Base-by-base conservation (phyloP, 2,329 filamentous ascomycete genomes). In the Claviceps citrina region DNA sequence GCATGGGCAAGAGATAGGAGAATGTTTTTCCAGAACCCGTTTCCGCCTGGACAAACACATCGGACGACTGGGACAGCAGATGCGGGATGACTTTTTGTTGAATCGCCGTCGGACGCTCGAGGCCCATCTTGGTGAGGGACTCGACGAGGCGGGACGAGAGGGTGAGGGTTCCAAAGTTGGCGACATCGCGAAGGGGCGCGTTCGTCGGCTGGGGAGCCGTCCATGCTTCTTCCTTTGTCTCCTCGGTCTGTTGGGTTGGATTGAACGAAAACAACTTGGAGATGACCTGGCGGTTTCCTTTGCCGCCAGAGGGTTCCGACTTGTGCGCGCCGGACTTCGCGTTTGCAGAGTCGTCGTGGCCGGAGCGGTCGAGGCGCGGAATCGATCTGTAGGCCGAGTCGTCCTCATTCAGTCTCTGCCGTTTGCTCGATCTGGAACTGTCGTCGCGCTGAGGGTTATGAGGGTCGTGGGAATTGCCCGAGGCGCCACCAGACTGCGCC, bases 11-110 rank as follows among this genome's bases (percentile, higher is more conserved):
- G 4, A 98, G 70, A 57, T 98, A 98, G n/a, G 91, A 84, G 44
- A 98, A 64, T 0, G 91, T 98, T 64, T 98, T 98, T 62, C 91
- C 91, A 0, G 91, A 98, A 49, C 91, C 91, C 0, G 91, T 98
- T 63, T 98, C 82, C 3, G 91, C 93, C 58, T 96, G 91, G 26
- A 98, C 81, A 52, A 98, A 98, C 2, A 87, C 87, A 64, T 98
- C 91, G 34, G 75, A 78, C 50, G 93, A 82, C 39, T 81, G 79
- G 31, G 78, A 78, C 33, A 93, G 62, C 45, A 98, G 64, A 50
- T 91, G 79, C 31, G 82, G 71, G 30, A 98, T 79, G 1, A 89
- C 81, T 45, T 84, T 84, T 51, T 87, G 87, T 62, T 98, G 91
- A 55, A 98, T 95, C 0, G 84, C 85, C 0, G 91, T 98, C 5